Base-by-base conservation (phyloP, 2,329 filamentous ascomycete species). In the Seiridium cupressi region DNA sequence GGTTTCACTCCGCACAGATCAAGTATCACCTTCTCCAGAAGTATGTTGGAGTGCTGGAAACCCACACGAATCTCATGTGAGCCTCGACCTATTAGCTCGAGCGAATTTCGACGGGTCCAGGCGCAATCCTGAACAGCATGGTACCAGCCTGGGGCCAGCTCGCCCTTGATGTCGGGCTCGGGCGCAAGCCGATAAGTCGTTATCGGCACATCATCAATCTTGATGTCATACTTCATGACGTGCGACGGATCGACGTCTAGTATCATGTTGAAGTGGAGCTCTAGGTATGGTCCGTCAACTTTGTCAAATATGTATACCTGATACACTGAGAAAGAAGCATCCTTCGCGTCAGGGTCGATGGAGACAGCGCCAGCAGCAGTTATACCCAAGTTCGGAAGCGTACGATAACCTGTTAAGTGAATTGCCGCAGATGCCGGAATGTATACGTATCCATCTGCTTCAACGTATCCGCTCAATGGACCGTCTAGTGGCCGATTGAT, bases 181-280 rank as follows among this genome's bases (percentile, higher is more conserved):
- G 77, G 72, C 1, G 79, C 67, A 8, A 76, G 65, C 4, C 70
- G 68, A 3, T 69, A 68, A 34, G 65, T 70, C 44, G 68, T 65
- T 1, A 65, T 68, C 35, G 77, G 66, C 3, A 73, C 70, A n/a
- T 77, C 73, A 48, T 84, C 78, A 13, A 85, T 68, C 5, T 78
- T 75, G 3, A 84, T 70, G 4, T 82, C 79, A 62, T 82, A 85
- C 4, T 74, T 74, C 68, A 86, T 79, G 2, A 75, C 78, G 1
- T 76, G 73, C 31, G 73, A 71, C 1, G 83, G 82, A 59, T 83
- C 77, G 5, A 80, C 77, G 64, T 86, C 84, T 4, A 84, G 74
- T 0, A 78, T 73, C 56, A 69, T 72, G 59, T 71, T 75, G 63
- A 78, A 73, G 2, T 63, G 65, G 1, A 74, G 64, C 49, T 36